phyloP scores from a whole-genome alignment of 2,329 filamentous ascomycete genomes.

The Cladosporium phlei region DNA sequence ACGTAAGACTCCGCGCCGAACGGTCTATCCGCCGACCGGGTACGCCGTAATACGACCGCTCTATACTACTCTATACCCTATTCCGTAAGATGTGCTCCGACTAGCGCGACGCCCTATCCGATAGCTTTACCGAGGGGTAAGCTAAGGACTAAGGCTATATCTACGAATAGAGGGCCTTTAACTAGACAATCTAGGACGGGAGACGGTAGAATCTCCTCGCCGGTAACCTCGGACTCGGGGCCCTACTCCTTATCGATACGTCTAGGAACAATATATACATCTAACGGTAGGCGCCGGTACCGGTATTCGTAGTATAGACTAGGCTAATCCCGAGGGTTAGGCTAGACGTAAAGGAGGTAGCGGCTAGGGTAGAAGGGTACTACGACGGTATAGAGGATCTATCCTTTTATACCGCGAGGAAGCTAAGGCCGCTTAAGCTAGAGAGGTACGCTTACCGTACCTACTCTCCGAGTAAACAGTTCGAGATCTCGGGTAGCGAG shows the following conservation, averaged over 20 bases:
- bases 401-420: neutral
- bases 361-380: neutral
- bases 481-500: neutral
- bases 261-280: neutral
- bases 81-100: neutral
- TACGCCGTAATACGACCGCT: neutral
- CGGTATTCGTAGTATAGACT: neutral
- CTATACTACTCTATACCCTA: neutral
- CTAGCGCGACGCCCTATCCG: neutral
- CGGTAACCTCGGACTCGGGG: neutral
- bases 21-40: neutral
- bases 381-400: neutral
- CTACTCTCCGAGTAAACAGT: neutral
- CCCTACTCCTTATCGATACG: neutral
- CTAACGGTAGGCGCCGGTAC: neutral
- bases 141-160: neutral
- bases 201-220: neutral
- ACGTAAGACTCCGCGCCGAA: neutral
- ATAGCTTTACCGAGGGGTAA: neutral
- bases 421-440: neutral
- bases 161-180: neutral
- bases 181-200: neutral
- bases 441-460: neutral
- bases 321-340: neutral
- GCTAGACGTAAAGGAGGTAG: neutral